Evolutionary conservation across 2,329 filamentous ascomycete species (phyloP).

Genomic region (Alternaria sp.): DNA sequence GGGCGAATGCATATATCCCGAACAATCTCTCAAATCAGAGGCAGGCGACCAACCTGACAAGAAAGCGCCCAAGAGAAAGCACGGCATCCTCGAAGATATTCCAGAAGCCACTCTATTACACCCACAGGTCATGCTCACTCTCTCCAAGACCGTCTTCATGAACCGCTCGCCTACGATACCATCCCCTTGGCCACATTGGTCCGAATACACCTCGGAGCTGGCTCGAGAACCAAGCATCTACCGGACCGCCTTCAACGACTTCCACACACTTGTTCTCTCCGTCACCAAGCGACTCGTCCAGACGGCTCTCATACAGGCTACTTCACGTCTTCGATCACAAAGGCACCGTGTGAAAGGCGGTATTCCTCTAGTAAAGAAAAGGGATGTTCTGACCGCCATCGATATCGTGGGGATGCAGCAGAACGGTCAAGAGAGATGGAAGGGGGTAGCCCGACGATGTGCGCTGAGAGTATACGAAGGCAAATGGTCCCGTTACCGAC

Average conservation of each 20-base stretch:
- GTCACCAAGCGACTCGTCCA: conserved; percentile 74
- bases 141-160: conserved; percentile 47
- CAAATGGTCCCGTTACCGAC: conserved; percentile 6
- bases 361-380: conserved; percentile 47
- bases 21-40: conserved; percentile 1
- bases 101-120: conserved; percentile 44
- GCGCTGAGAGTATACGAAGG: conserved; percentile 55
- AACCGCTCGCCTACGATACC: conserved; percentile 36
- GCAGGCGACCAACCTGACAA: neutral
- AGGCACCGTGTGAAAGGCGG: conserved; percentile 38
- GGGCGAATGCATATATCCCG: conserved; percentile 12
- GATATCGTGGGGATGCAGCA: conserved; percentile 59
- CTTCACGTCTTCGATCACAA: conserved; percentile 67
- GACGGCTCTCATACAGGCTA: conserved; percentile 71
- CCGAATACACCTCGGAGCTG: conserved; percentile 29
- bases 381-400: conserved; percentile 63
- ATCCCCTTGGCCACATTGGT: conserved; percentile 44
- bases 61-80: neutral
- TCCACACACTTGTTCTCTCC: conserved; percentile 71
- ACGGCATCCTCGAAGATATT: conserved; percentile 32
- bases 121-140: conserved; percentile 32
- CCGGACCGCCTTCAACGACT: conserved; percentile 76
- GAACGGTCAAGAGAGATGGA: conserved; percentile 59
- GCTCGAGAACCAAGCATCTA: conserved; percentile 68
- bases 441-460: conserved; percentile 58